A percentile compares a stretch with the other conserved stretches of the same genome.
Evolutionary conservation across 176 grass and related monocot species (phyloP).

Genomic region (Hordeum marinum): DNA sequence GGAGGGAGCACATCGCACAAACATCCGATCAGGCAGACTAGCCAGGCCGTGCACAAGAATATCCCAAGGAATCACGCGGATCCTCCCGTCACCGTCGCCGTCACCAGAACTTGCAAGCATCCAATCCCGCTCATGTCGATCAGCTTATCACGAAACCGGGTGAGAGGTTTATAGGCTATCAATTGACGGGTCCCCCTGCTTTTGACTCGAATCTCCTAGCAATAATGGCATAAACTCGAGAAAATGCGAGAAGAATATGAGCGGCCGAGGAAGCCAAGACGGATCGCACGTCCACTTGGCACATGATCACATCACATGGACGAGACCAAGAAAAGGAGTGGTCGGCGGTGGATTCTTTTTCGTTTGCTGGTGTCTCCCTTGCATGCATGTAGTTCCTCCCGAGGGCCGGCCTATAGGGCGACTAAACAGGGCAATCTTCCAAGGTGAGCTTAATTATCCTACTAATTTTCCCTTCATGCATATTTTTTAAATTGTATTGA

Average conservation of each 20-base stretch:
- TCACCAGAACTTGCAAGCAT: neutral
- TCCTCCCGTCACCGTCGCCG: neutral
- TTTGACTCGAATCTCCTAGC: slow-evolving; percentile 4
- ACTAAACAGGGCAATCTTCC: too few relatives aligned
- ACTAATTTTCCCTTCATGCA: too few relatives aligned
- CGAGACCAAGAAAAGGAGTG: neutral
- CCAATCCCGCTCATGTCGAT: neutral
- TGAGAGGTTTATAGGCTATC: neutral
- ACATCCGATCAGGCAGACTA: neutral
- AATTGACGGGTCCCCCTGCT: neutral
- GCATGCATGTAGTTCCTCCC: neutral
- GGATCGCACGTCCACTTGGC: neutral
- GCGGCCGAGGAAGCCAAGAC: slow-evolving; percentile 3
- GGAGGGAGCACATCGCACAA: neutral
- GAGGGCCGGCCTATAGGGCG: too few relatives aligned
- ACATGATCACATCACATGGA: neutral
- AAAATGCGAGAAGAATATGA: neutral
- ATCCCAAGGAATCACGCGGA: neutral
- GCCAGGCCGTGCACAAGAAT: neutral
- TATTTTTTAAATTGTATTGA: too few relatives aligned
- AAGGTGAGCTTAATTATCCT: too few relatives aligned
- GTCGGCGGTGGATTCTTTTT: neutral
- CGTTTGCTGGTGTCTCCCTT: neutral
- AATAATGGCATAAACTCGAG: neutral
- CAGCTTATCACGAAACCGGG: neutral